Evolutionary conservation across 495 filamentous ascomycete species (phyloP), one percentile per base, ranked within the genome.

Genomic region (Saxophila tyrrhenica): DNA sequence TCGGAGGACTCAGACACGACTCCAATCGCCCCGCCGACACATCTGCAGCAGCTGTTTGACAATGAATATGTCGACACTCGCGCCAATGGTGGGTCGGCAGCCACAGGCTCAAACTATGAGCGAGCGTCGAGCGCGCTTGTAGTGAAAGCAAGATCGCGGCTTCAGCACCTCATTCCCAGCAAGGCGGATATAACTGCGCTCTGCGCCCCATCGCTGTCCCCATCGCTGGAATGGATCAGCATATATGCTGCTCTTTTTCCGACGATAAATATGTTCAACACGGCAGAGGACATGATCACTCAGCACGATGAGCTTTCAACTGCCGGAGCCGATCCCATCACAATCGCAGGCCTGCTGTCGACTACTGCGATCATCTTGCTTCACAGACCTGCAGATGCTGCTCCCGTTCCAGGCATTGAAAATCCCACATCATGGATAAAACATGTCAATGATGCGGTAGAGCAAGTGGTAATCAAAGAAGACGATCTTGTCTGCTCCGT

Each of bases 391-490:
- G 5, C 19, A 10, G 52, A 29, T 15, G 10, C 23, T n/a, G 8
- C 35, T 2, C 22, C 25, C 10, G 1, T 41, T 2, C 20, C 41
- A 5, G 17, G n/a, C 2, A 35, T 50, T 13, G 10, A 25, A 13
- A 19, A 41, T 21, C n/a, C 44, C 1, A 2, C 20, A 7, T 16
- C 11, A 11, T 55, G n/a, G 22, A 32, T 42, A 2, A 25, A 17
- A 11, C n/a, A 25, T 11, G 45, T 50, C 2, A 48, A 23, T 8
- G 53, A 55, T 29, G 46, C 46, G 17, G 35, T 55, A 2, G 45
- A 49, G 35, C n/a, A 25, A 16, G 22, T 24, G 15, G 48, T 55
- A 3, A 35, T 55, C 45, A 25, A 42, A 1, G 24, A 55, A 29
- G 53, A 55, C 21, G 21, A 5, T 2, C 19, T 55, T 5, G 53